Conservation (phyloP, 2,329 filamentous ascomycete species). For the Rhexocercosporidium sp. region DNA sequence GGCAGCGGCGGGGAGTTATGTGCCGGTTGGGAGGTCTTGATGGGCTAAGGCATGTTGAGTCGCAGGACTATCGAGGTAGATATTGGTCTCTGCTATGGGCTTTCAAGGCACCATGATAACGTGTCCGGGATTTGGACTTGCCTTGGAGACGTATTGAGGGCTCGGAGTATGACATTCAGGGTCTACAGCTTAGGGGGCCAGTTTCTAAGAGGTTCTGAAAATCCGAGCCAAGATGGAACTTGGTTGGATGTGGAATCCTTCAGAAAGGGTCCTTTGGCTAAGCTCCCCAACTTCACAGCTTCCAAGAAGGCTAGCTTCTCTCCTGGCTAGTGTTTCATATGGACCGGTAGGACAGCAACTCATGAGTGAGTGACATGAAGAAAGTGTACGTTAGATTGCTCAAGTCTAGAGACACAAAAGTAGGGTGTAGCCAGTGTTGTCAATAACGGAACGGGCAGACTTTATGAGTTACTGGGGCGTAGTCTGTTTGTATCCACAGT, state of each 20-base stretch:
- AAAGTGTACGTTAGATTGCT: no score
- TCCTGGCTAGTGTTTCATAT: no score
- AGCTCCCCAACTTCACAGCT: no score
- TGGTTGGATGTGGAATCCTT: not conserved
- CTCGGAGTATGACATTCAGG: not conserved
- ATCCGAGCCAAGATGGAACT: not conserved
- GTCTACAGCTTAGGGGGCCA: not conserved
- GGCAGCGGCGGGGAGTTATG: conserved; percentile 31
- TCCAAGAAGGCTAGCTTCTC: no score
- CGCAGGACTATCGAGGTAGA: not conserved
- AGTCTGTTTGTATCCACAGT: no score
- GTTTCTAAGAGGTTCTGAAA: not conserved
- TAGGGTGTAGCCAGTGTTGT: no score
- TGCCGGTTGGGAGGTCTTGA: conserved; percentile 32
- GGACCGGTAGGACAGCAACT: no score
- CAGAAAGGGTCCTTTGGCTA: not conserved
- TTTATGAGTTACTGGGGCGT: no score
- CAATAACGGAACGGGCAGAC: no score
- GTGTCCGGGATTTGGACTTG: not conserved
- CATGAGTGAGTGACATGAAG: no score
- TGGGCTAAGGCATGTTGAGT: not conserved
- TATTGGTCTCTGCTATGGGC: not conserved
- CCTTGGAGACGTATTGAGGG: not conserved
- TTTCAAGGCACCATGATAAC: not conserved
- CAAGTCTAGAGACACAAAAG: no score